Base-by-base conservation (phyloP, 208 protist species). In the Acanthamoeba royreba region DNA sequence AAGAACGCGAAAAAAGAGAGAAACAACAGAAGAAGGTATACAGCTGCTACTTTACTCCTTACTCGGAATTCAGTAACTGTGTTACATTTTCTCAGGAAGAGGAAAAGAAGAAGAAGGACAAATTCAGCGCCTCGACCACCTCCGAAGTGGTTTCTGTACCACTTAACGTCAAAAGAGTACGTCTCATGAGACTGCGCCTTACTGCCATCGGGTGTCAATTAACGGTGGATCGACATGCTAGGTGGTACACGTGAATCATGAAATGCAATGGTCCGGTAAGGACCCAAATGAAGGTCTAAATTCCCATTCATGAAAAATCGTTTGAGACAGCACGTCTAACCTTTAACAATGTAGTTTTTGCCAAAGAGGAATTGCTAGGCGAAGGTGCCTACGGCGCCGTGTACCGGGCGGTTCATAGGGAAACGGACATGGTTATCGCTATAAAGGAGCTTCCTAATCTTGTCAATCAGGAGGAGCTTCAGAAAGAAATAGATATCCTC, bases 401-500 rank as follows among this genome's bases (percentile, higher is more conserved):
- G 40, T 86, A 86, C 15, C 1, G 46, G 31, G 77, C 22, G 25
- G 77, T 86, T 3, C 77, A 86, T n/a, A 2, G 43, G 1, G 77
- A 55, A 35, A 55, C 77, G 4, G 77, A 55, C 45, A 58, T 55
- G 22, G 77, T 86, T 1, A 40, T 86, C n/a, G 77, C 77, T 0
- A 86, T 86, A 22, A 86, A 86, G 28, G 77, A 52, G 31, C 43
- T 86, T 17, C 43, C 43, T 35, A 61, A 95, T 22, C 94, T 96
- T 43, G 95, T 95, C 55, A 95, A 97, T 49, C 69, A 96, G 61
- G 87, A 96, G 85, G 95, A 96, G n/a, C 92, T 97, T 63, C 42
- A 96, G 43, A 96, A 96, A 58, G 96, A 97, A 33, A 97, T 97
- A 35, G 72, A 93, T 46, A 97, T 97, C 33, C 93, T 97, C 81